Evolutionary conservation across 148 eudicot species (phyloP), one percentile per base, ranked within the genome.

Genomic region (Rhododendron molle): DNA sequence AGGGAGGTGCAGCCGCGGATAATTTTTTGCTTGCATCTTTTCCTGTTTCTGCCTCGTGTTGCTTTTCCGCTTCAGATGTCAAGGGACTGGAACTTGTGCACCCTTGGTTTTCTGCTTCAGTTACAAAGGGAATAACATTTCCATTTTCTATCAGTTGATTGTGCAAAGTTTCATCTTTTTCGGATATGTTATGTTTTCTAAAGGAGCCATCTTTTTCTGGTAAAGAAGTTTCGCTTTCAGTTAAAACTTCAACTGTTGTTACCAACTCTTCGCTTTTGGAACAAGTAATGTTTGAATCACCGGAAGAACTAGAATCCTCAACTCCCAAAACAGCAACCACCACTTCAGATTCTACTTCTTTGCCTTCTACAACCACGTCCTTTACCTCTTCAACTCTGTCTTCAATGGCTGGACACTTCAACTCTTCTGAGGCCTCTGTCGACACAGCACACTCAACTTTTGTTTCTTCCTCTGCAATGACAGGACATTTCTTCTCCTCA

Each of bases 1-100:
- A 96, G 43, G 99, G 99, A 54, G 99, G 96, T 60, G 99, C 99
- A 40, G 96, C 93, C 7, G 99, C 99, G 82, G 99, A 96, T 83
- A 96, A 93, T 82, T 92, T 94, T 87, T 94, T 95, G 67, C 88
- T 89, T 3, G 85, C 88, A 84, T 94, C 98, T 86, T 88, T 96
- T 81, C 90, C 95, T 65, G 85, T 83, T 86, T 95, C 99, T 20
- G 86, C 50, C 40, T 86, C 92, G 40, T 86, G 86, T 38, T 87
- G 93, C 85, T 91, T 91, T 81, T 95, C 94, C 47, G 85, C 85
- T 81, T 86, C 90, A 52, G 82, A 49, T 65, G 89, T 85, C 82
- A 87, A 85, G 62, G 88, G 54, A 85, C 83, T 44, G n/a, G 72
- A 58, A 85, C 72, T 87, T 28, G 78, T 71, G 21, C 65, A 23